Conservation (phyloP, 495 filamentous ascomycete species). For the Cetradonia linearis region DNA sequence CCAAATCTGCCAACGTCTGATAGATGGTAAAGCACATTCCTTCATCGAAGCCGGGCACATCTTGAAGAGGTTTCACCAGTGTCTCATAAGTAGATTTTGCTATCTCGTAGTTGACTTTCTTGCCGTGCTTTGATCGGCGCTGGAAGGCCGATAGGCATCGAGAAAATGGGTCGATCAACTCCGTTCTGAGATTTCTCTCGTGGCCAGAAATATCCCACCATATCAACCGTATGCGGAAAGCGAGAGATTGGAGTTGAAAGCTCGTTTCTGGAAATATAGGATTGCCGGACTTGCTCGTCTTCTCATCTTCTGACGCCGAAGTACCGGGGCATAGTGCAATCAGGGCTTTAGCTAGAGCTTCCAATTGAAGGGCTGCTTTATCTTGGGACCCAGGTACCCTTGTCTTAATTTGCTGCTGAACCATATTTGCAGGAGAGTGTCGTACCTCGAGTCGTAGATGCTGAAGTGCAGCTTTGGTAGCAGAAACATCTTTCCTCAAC, state of each 20-base stretch:
- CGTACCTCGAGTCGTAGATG: constrained; percentile 36
- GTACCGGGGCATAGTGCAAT: constrained; percentile 44
- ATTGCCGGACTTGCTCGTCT: constrained; percentile 38
- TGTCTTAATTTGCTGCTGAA: constrained; percentile 41
- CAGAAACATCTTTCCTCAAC: constrained; percentile 38
- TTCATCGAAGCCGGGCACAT: neutral
- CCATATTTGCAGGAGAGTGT: constrained; percentile 58
- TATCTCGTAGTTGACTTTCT: constrained; percentile 26
- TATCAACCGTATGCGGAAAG: constrained; percentile 51
- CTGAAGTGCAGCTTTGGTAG: constrained; percentile 40
- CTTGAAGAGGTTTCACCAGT: neutral
- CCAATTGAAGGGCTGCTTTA: constrained; percentile 60
- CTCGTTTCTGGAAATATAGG: constrained; percentile 47
- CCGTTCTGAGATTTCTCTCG: constrained; percentile 53
- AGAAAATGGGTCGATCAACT: constrained; percentile 58
- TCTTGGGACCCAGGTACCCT: constrained; percentile 35
- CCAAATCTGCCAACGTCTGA: constrained; percentile 28
- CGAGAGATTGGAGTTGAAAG: constrained; percentile 56
- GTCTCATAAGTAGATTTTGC: constrained; percentile 20
- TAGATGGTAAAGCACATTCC: constrained; percentile 22
- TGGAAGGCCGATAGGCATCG: constrained; percentile 52
- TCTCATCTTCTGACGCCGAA: constrained; percentile 42
- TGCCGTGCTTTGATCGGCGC: constrained; percentile 10
- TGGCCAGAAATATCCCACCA: constrained; percentile 70
- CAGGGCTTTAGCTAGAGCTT: constrained; percentile 56